Evolutionary conservation across 2,329 filamentous ascomycete genomes (phyloP).

Genomic region (Cercospora berteroae): DNA sequence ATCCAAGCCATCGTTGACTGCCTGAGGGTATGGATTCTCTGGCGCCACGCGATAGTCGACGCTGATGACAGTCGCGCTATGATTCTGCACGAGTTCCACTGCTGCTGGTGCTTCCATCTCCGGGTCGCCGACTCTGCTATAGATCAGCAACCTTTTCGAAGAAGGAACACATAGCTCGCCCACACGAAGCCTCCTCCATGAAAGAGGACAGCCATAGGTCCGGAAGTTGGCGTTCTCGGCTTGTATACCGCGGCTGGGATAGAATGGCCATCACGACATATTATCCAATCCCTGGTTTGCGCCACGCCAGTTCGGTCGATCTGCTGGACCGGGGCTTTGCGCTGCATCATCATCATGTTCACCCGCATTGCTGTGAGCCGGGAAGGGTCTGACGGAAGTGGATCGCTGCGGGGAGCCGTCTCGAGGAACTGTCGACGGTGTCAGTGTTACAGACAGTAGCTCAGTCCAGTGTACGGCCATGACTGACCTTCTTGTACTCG

Average conservation of each 20-base stretch:
- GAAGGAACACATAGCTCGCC: not conserved
- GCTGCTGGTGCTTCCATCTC: constrained; percentile 10
- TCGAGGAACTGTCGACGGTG: not conserved
- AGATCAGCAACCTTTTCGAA: not conserved
- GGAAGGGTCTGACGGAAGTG: constrained; percentile 5
- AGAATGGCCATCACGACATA: not conserved
- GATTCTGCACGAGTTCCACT: constrained; percentile 48
- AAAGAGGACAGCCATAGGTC: constrained; percentile 39
- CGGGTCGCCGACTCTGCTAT: constrained; percentile 6
- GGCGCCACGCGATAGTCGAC: constrained; percentile 62
- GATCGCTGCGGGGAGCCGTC: not conserved
- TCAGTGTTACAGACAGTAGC: not conserved
- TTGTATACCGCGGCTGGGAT: constrained; percentile 9
- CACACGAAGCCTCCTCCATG: constrained; percentile 42
- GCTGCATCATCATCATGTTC: not conserved
- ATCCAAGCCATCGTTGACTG: constrained; percentile 63
- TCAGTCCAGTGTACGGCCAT: not conserved
- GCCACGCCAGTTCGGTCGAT: constrained; percentile 8
- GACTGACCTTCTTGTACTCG: constrained; percentile 10
- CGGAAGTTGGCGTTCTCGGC: constrained; percentile 12
- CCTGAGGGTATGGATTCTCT: constrained; percentile 60
- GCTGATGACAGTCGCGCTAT: constrained; percentile 57
- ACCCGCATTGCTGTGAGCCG: not conserved
- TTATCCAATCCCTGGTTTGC: not conserved
- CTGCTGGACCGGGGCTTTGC: not conserved